Evolutionary conservation across 2,329 filamentous ascomycete genomes (phyloP), one percentile per base, ranked within the genome.

Genomic region (Plenodomus tracheiphilus): DNA sequence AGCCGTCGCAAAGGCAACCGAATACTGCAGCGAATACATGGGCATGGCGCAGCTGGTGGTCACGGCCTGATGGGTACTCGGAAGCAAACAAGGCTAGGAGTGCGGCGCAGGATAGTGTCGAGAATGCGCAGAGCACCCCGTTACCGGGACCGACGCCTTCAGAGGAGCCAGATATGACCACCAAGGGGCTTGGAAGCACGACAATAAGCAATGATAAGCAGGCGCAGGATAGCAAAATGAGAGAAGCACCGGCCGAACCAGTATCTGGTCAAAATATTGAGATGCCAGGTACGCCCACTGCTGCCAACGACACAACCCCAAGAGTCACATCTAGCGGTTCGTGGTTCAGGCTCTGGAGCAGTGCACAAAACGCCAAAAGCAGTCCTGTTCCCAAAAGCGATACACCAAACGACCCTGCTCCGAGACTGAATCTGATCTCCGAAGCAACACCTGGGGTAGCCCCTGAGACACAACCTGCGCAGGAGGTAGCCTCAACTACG

Each of bases 331-430:
- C 62, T 19, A 61, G 67, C 19, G 61, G 66, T 34, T 77, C 76
- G 10, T 80, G 78, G 78, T 80, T 80, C 52, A 74, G 77, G 54
- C 53, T 73, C 6, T 79, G 78, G 78, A 79, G 76, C 51, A 76
- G 53, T 36, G 66, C 74, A 18, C 76, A 80, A 53, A 79, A 79
- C 54, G 64, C 64, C 3, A 58, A 67, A 47, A 53, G 58, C 19
- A 68, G 63, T 40, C 56, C 60, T 37, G 54, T 64, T 10, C 55
- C 62, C 34, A 45, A 47, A n/a, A 48, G 49, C 32, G 40, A 55
- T 11, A 37, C 42, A 20, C 20, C 43, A 2, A 50, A 54, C 11
- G 50, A 51, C 25, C 43, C 10, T 18, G 37, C 36, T 37, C 28
- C 51, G 0, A 48, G 60, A 18, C 35, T 49, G 17, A 54, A 56